These are phyloP conservation scores for Atalantia buxifolia DNA, from an alignment of 345 rosid genomes.

Conservation along the genomic window DNA sequence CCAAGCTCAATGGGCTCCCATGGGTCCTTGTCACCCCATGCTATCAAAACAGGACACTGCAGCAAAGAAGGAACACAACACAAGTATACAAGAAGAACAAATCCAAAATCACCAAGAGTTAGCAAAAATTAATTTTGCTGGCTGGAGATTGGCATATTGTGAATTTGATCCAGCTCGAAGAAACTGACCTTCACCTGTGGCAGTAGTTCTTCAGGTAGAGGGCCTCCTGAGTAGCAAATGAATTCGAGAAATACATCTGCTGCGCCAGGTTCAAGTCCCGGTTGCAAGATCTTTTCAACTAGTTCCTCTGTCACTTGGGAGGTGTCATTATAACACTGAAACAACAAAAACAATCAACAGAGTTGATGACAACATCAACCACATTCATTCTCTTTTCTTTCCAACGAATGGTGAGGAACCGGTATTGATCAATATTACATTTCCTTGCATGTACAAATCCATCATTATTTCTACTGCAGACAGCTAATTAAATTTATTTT, in stretches of 20 bases:
- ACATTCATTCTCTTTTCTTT: too few relatives aligned
- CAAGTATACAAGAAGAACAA: background rate
- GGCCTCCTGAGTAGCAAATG: conserved; percentile 89
- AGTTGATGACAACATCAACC: too few relatives aligned
- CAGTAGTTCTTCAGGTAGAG: conserved; percentile 88
- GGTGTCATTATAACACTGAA: conserved; percentile 80
- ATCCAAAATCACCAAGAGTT: background rate
- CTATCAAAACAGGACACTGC: conserved; percentile 84
- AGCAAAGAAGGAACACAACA: conserved; percentile 6
- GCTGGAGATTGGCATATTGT: too few relatives aligned
- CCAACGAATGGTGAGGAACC: too few relatives aligned
- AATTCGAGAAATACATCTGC: conserved; percentile 84
- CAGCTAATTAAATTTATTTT: too few relatives aligned
- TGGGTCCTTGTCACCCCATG: conserved; percentile 97
- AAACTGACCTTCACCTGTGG: conserved; percentile 64
- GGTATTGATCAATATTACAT: too few relatives aligned
- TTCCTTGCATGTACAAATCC: too few relatives aligned
- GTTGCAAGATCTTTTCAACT: conserved; percentile 71
- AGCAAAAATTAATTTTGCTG: too few relatives aligned
- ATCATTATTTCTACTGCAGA: too few relatives aligned
- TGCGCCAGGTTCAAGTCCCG: conserved; percentile 94
- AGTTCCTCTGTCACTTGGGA: conserved; percentile 88
- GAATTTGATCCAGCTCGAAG: background rate
- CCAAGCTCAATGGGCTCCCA: conserved; percentile 92
- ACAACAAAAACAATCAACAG: conserved; percentile 3